Evolutionary conservation across 106 monocot genomes (phyloP).

Genomic region (Allium sativum): DNA sequence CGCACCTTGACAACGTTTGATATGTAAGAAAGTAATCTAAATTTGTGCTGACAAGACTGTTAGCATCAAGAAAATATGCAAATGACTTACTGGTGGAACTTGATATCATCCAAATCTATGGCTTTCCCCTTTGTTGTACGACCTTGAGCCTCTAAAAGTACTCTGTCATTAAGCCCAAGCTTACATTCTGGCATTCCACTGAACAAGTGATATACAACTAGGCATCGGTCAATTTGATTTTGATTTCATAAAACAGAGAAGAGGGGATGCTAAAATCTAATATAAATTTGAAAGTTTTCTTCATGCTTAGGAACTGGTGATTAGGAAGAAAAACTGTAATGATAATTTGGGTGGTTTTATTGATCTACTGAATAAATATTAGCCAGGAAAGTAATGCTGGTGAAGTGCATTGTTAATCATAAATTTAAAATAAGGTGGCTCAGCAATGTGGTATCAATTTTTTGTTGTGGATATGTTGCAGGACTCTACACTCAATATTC

Average conservation of each 20-base stretch:
- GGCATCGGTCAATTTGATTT: background rate
- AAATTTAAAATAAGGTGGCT: too few relatives aligned
- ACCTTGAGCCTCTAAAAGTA: conserved; percentile 95
- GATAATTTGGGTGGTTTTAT: background rate
- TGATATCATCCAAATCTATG: conserved; percentile 96
- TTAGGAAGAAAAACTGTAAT: too few relatives aligned
- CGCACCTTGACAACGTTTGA: conserved; percentile 47
- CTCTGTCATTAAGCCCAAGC: conserved; percentile 88
- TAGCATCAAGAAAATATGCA: background rate
- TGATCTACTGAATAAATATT: background rate
- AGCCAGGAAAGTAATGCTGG: too few relatives aligned
- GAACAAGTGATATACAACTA: conserved; percentile 10
- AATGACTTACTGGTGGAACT: conserved; percentile 80
- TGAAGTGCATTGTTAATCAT: too few relatives aligned
- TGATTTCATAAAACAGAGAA: conserved; percentile 1
- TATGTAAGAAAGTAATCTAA: background rate
- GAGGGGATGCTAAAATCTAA: background rate
- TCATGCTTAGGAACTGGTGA: background rate
- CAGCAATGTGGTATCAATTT: too few relatives aligned
- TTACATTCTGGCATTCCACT: conserved; percentile 99
- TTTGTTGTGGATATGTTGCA: too few relatives aligned
- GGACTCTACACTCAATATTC: too few relatives aligned
- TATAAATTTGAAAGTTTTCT: background rate
- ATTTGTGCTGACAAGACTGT: background rate
- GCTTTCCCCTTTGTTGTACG: conserved; percentile 93